Evolutionary conservation across 257 asterid genomes (phyloP).

Genomic region (Salvia splendens): DNA sequence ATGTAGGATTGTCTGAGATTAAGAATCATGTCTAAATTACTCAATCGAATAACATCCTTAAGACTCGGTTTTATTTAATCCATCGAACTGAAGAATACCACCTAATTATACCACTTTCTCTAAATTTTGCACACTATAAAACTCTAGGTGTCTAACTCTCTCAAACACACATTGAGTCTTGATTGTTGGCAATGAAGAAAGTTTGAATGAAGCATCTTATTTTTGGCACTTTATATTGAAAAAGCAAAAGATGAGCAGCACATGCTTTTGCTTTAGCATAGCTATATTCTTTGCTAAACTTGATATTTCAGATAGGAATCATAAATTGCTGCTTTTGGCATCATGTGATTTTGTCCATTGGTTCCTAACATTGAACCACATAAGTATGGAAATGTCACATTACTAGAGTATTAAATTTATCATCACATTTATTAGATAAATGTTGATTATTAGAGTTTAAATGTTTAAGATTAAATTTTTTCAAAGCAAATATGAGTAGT

Average conservation of each 20-base stretch:
- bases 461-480: too few relatives aligned
- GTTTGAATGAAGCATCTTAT: constrained; percentile 25
- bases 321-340: constrained; percentile 18
- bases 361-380: neutral
- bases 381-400: neutral
- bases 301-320: constrained; percentile 13
- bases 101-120: too few relatives aligned
- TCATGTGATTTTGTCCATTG: neutral
- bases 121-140: too few relatives aligned
- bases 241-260: constrained; percentile 28
- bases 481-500: too few relatives aligned
- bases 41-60: too few relatives aligned
- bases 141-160: too few relatives aligned
- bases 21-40: too few relatives aligned
- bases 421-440: too few relatives aligned
- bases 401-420: neutral
- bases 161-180: neutral
- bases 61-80: too few relatives aligned
- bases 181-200: constrained; percentile 21
- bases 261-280: constrained; percentile 32
- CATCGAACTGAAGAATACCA: too few relatives aligned
- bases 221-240: constrained; percentile 30
- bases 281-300: constrained; percentile 6
- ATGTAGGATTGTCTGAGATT: too few relatives aligned
- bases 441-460: too few relatives aligned